Evolutionary conservation across 2,329 filamentous ascomycete species (phyloP).

Genomic region (Lachnellula cervina): DNA sequence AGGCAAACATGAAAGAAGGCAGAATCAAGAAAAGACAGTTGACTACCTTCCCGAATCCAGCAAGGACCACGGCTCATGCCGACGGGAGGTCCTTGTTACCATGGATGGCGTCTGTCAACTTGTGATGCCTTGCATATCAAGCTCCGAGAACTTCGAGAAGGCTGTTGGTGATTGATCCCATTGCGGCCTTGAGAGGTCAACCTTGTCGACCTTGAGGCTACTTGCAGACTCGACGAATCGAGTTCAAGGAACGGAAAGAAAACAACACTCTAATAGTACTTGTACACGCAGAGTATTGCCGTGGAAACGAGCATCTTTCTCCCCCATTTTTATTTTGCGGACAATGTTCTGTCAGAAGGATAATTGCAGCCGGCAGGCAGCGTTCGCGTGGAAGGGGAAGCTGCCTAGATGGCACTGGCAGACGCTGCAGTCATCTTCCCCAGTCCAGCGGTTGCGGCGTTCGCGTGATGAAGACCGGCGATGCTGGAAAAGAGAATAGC

Average conservation of each 20-base stretch:
- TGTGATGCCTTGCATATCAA: slow-evolving; percentile 5
- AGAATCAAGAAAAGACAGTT: background rate
- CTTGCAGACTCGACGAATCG: background rate
- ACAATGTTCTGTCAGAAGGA: background rate
- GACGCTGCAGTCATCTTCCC: background rate
- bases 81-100: slow-evolving; percentile 1
- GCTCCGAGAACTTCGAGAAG: background rate
- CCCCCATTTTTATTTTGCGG: background rate
- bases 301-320: background rate
- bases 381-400: background rate
- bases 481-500: background rate
- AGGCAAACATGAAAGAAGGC: background rate
- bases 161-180: background rate
- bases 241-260: background rate
- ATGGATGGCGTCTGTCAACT: slow-evolving; percentile 1
- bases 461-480: background rate
- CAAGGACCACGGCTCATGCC: slow-evolving; percentile 5
- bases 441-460: background rate
- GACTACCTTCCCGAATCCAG: background rate
- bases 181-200: background rate
- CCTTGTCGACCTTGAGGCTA: background rate
- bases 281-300: background rate
- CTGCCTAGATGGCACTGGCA: background rate
- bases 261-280: background rate
- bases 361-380: background rate